phyloP scores from a whole-genome alignment of 306 rosid genomes.

The Psophocarpus tetragonolobus region DNA sequence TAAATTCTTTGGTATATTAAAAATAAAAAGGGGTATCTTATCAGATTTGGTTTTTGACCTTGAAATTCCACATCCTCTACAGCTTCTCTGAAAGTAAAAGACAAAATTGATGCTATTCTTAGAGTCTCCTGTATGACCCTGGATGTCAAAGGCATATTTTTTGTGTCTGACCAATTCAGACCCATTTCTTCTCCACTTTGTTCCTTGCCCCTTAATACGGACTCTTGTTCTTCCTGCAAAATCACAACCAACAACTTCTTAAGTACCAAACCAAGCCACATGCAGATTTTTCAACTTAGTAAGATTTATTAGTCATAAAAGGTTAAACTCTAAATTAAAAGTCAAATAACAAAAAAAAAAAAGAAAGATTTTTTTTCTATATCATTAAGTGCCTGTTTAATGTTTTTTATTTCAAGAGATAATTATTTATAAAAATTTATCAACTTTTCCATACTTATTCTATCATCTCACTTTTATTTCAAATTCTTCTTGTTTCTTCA shows the following conservation, averaged over 20 bases:
- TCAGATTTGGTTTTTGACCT: slow-evolving; percentile 47
- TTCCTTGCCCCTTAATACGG: slow-evolving; percentile 47
- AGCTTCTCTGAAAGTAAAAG: slow-evolving; percentile 95
- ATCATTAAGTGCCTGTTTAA: not conserved
- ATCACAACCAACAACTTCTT: not conserved
- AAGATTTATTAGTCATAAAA: not conserved
- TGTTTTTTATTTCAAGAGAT: too few species aligned
- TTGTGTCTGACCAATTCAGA: slow-evolving; percentile 73
- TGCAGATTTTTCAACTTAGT: not conserved
- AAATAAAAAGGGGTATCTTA: not conserved
- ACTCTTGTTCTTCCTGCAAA: slow-evolving; percentile 72
- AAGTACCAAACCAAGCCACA: not conserved
- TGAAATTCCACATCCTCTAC: slow-evolving; percentile 82
- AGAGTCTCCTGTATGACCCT: slow-evolving; percentile 90
- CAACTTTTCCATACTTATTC: too few species aligned
- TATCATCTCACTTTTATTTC: too few species aligned
- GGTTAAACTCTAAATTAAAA: not conserved
- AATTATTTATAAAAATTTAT: too few species aligned
- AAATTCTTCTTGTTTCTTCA: too few species aligned
- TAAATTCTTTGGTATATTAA: not conserved
- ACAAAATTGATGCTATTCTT: slow-evolving; percentile 79
- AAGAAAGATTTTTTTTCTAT: not conserved
- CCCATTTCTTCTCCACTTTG: slow-evolving; percentile 44
- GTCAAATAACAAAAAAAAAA: not conserved
- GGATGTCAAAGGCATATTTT: slow-evolving; percentile 73